Conservation (phyloP, 2,329 filamentous ascomycete species). For the Aspergillus sp. region DNA sequence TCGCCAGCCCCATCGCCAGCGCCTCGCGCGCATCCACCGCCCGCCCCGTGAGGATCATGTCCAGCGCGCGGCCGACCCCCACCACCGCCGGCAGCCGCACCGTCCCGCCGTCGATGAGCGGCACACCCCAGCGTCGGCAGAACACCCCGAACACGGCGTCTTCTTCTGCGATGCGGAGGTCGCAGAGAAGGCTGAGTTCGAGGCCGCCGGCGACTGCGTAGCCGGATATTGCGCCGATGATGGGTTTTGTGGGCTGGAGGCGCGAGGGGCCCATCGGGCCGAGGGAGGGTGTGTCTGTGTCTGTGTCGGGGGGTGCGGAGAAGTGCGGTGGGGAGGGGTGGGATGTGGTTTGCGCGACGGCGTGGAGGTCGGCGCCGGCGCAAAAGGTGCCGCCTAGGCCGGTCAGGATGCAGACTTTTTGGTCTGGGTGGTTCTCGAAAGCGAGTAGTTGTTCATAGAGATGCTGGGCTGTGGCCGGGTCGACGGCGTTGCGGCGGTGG, state of each 20-base stretch:
- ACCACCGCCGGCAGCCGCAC: conserved; percentile 53
- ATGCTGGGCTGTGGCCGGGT: conserved; percentile 47
- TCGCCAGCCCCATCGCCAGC: conserved; percentile 52
- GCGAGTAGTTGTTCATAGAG: conserved; percentile 50
- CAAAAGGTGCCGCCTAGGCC: conserved; percentile 52
- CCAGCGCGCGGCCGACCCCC: conserved; percentile 54
- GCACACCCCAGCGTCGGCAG: conserved; percentile 54
- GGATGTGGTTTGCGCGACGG: conserved; percentile 29
- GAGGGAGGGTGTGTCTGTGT: conserved; percentile 21
- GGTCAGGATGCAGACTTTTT: conserved; percentile 54
- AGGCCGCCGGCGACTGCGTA: conserved; percentile 39
- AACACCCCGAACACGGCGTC: conserved; percentile 46
- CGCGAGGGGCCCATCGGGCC: conserved; percentile 49
- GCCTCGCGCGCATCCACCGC: conserved; percentile 51
- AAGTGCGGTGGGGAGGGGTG: not conserved
- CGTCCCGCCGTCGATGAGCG: conserved; percentile 54
- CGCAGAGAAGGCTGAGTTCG: conserved; percentile 37
- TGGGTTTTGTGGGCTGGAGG: conserved; percentile 34
- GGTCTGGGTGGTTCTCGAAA: conserved; percentile 51
- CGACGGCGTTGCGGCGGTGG: conserved; percentile 53
- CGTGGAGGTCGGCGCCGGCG: conserved; percentile 54
- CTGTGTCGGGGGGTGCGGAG: not conserved
- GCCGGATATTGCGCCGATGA: conserved; percentile 38
- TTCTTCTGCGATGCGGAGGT: conserved; percentile 34
- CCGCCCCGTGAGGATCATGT: conserved; percentile 58